Evolutionary conservation across 148 eudicot genomes (phyloP).

Genomic region (Rhododendron molle): DNA sequence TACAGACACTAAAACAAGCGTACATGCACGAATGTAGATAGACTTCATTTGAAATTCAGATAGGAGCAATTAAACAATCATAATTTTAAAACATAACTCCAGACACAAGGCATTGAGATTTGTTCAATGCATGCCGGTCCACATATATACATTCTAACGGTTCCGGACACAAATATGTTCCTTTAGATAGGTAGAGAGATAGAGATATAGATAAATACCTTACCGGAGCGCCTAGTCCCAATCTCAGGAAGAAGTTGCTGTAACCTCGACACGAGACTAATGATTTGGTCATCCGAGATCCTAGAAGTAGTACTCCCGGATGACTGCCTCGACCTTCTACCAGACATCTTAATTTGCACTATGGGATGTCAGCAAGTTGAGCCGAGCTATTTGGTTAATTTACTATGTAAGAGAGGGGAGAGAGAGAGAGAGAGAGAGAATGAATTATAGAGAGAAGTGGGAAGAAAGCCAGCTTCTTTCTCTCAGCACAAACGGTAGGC

Average conservation of each 20-base stretch:
- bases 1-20: neutral
- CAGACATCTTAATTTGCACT: constrained; percentile 40
- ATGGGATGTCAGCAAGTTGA: neutral
- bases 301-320: constrained; percentile 35
- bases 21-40: neutral
- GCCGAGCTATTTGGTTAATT: neutral
- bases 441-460: neutral
- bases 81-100: too few species aligned
- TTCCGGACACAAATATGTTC: too few species aligned
- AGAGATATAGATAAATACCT: constrained; percentile 31
- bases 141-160: neutral
- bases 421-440: neutral
- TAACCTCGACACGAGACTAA: constrained; percentile 64
- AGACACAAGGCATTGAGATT: neutral
- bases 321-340: constrained; percentile 66
- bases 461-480: neutral
- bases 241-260: constrained; percentile 85
- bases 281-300: constrained; percentile 74
- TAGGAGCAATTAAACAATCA: too few species aligned
- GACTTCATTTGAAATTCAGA: neutral
- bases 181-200: neutral
- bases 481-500: neutral
- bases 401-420: neutral
- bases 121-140: neutral
- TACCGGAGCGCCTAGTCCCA: constrained; percentile 55